phyloP scores from a whole-genome alignment of 1,284 basidiomycete genomes.

The Cerioporus squamosus region DNA sequence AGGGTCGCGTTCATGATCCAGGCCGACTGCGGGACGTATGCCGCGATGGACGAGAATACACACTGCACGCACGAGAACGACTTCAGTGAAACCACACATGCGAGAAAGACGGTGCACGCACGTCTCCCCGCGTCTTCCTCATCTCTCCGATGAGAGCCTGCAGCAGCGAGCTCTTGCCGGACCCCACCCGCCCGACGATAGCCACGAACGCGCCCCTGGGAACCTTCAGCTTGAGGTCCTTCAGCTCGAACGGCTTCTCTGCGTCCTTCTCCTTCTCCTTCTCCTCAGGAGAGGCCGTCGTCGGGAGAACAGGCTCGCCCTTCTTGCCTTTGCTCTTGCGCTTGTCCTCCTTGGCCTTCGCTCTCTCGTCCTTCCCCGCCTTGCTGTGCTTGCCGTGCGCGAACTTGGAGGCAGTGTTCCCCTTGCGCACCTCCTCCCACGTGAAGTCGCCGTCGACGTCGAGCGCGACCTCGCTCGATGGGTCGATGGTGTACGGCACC shows the following conservation, averaged over 20 bases:
- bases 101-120: conserved; percentile 31
- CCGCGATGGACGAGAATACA: conserved; percentile 66
- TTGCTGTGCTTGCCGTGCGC: conserved; percentile 1
- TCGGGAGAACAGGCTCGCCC: conserved; percentile 28
- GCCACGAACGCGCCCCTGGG: conserved; percentile 69
- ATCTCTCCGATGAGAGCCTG: conserved; percentile 84
- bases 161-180: conserved; percentile 74
- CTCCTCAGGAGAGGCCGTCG: conserved; percentile 15
- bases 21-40: conserved; percentile 78
- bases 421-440: conserved; percentile 61
- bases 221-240: conserved; percentile 59
- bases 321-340: conserved; percentile 21
- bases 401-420: conserved; percentile 19
- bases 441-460: conserved; percentile 68
- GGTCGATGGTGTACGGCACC: conserved; percentile 54
- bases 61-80: conserved; percentile 50
- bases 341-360: conserved; percentile 17
- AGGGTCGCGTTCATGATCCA: conserved; percentile 83
- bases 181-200: conserved; percentile 75
- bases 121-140: conserved; percentile 62
- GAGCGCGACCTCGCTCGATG: conserved; percentile 49
- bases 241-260: conserved; percentile 59
- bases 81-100: too few relatives aligned
- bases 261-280: conserved; percentile 19
- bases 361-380: conserved; percentile 4